phyloP scores from a whole-genome alignment of 2,329 filamentous ascomycete genomes.

The Diaporthe vaccinii region DNA sequence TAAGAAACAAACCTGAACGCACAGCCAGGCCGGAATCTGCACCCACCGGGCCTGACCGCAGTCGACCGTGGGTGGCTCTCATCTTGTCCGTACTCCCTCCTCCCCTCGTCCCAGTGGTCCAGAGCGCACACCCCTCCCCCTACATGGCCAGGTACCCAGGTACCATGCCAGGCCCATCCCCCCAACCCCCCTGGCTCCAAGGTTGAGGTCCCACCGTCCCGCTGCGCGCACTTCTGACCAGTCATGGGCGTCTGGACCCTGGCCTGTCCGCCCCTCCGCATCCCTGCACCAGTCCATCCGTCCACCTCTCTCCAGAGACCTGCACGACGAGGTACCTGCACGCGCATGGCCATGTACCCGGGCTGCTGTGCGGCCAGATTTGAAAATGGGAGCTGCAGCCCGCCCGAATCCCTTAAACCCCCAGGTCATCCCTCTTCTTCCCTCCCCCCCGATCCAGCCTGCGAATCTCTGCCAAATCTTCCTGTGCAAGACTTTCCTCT shows the following conservation, averaged over 20 bases:
- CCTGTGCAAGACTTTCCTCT: conserved; percentile 58
- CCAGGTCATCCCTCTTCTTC: conserved; percentile 53
- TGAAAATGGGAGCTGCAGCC: conserved; percentile 34
- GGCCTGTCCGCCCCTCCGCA: conserved; percentile 39
- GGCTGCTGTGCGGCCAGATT: conserved; percentile 39
- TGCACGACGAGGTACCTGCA: conserved; percentile 39
- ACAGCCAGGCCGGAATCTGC: conserved; percentile 39
- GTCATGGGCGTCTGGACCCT: conserved; percentile 39
- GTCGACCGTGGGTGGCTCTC: conserved; percentile 21
- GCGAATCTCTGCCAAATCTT: conserved; percentile 53
- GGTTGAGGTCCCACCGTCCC: conserved; percentile 40
- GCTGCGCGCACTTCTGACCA: conserved; percentile 37
- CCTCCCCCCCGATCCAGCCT: conserved; percentile 45
- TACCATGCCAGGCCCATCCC: conserved; percentile 17
- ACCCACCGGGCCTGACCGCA: conserved; percentile 38
- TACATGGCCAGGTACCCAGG: conserved; percentile 10
- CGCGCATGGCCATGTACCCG: conserved; percentile 34
- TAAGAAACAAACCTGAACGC: conserved; percentile 35
- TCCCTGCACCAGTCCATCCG: conserved; percentile 38
- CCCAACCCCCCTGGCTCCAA: conserved; percentile 34
- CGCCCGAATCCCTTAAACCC: conserved; percentile 56
- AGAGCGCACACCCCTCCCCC: conserved; percentile 15
- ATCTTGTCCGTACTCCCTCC: neutral
- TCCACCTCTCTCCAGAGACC: conserved; percentile 29
- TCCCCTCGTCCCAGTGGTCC: neutral